A percentile compares a stretch with the other conserved stretches of the same genome.
Conservation (phyloP, 768 basidiomycete genomes). For the Lentinus brumalis region DNA sequence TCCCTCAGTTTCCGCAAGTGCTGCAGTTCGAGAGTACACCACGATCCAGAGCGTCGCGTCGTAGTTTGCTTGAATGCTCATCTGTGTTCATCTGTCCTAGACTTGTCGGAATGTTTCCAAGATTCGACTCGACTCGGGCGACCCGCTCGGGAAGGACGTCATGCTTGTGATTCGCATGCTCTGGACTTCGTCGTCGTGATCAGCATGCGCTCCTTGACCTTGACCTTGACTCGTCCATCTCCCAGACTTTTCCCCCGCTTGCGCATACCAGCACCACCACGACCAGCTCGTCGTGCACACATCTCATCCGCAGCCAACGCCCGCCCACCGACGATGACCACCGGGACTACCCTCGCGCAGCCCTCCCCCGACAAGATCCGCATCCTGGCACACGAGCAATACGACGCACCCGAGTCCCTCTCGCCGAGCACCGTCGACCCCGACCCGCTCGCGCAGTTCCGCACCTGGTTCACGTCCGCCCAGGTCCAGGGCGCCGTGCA, state of each 20-base stretch:
- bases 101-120: too few species aligned
- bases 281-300: background rate
- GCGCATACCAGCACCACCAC: background rate
- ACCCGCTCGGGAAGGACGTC: background rate
- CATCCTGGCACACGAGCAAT: conserved; percentile 77
- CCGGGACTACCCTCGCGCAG: conserved; percentile 38
- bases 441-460: conserved; percentile 84
- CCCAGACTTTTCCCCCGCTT: background rate
- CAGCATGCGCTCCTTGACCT: conserved; percentile 9
- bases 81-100: too few species aligned
- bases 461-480: conserved; percentile 80
- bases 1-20: too few species aligned
- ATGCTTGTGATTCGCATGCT: background rate
- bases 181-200: background rate
- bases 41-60: too few species aligned
- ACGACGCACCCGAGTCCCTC: conserved; percentile 65
- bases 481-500: conserved; percentile 58
- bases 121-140: background rate
- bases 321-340: conserved; percentile 7
- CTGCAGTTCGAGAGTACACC: too few species aligned
- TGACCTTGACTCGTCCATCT: conserved; percentile 12
- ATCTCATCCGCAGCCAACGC: background rate
- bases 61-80: background rate
- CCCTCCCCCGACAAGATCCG: conserved; percentile 56
- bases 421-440: conserved; percentile 61